phyloP scores from a whole-genome alignment of 2,329 filamentous ascomycete species.

The Botrytis tulipae region DNA sequence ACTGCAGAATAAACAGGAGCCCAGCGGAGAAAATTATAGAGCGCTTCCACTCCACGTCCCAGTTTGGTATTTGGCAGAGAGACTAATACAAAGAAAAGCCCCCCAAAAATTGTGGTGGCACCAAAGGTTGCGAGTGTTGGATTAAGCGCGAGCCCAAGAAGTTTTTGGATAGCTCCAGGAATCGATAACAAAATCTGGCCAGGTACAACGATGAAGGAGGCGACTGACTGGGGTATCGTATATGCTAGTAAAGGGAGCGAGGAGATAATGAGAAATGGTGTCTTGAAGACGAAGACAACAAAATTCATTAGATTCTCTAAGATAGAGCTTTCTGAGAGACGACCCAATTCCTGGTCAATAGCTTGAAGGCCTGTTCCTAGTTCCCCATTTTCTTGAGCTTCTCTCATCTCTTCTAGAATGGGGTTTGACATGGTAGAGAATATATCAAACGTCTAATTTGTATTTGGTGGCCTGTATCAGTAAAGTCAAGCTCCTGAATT shows the following conservation, averaged over 20 bases:
- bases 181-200: not conserved
- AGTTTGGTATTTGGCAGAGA: not conserved
- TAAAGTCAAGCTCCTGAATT: not conserved
- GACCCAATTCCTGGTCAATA: not conserved
- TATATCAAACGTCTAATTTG: not conserved
- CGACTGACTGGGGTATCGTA: not conserved
- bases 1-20: not conserved
- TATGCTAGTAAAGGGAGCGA: not conserved
- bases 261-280: not conserved
- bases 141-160: not conserved
- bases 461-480: not conserved
- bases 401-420: not conserved
- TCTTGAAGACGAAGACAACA: not conserved
- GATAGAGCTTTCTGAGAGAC: not conserved
- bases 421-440: not conserved
- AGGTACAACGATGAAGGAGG: not conserved
- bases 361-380: not conserved
- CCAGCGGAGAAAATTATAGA: not conserved
- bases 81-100: not conserved
- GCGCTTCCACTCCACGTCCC: too few relatives aligned
- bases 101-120: rapidly evolving
- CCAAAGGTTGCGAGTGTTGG: not conserved
- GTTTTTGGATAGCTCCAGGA: not conserved
- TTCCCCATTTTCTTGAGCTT: not conserved
- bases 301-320: rapidly evolving